A percentile compares a stretch with the other conserved stretches of the same genome.
Evolutionary conservation across 345 rosid species (phyloP).

Genomic region (Eucalyptus polyanthemos): DNA sequence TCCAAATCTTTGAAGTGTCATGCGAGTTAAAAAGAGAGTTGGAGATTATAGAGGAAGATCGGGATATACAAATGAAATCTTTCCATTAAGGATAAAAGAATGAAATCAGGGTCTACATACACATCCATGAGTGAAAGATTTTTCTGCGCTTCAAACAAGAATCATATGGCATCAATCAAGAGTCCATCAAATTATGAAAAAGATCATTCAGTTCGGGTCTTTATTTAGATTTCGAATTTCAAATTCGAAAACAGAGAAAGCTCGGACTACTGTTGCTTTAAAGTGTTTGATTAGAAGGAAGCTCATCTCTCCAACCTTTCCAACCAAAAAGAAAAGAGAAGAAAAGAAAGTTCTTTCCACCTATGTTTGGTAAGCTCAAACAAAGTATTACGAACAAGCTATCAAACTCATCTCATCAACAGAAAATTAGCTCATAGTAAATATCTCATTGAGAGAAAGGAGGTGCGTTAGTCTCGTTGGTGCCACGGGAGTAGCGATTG

Average conservation of each 20-base stretch:
- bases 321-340: background rate
- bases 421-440: background rate
- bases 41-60: background rate
- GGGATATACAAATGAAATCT: background rate
- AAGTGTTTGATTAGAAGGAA: background rate
- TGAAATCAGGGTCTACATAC: rapidly evolving
- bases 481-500: background rate
- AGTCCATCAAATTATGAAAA: background rate
- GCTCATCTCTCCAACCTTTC: background rate
- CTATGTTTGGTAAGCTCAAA: background rate
- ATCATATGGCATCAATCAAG: background rate
- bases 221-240: background rate
- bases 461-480: background rate
- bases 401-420: background rate
- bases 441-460: background rate
- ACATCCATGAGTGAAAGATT: rapidly evolving
- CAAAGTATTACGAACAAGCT: background rate
- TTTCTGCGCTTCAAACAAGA: background rate
- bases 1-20: rapidly evolving
- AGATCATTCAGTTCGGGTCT: rapidly evolving
- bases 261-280: rapidly evolving
- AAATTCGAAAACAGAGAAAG: rapidly evolving
- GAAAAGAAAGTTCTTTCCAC: background rate
- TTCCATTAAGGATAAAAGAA: background rate
- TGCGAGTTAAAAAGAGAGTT: background rate